Evolutionary conservation across 1,139 yeast species (phyloP), one percentile per base, ranked within the genome.

Genomic region (Geotrichum histeridarum): DNA sequence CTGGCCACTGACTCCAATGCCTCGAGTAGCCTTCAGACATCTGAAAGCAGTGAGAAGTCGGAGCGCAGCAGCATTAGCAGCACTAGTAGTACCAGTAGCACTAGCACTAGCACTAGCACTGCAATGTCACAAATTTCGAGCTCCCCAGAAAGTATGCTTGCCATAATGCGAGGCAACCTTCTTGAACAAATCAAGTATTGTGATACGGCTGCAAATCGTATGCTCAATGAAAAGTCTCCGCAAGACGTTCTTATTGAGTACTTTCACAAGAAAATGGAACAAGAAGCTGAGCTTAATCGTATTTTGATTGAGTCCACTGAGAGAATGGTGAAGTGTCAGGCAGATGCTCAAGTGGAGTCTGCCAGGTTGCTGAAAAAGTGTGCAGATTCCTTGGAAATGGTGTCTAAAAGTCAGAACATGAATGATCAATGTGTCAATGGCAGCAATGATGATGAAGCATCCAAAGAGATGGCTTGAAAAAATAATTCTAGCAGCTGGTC

Each of bases 261-360:
- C 15, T 32, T 52, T 2, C 48, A 52, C 48, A 42, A 42, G 33
- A 52, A 47, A 31, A 42, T 52, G 51, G 51, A 47, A 14, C 51
- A 52, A 31, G 54, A 52, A 31, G 54, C 54, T 3, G 51, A 52
- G 41, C 48, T 52, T 11, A 47, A 47, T 22, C 31, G 44, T 8
- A 41, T 42, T 12, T 30, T 52, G 4, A 47, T 52, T 47, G 54
- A 30, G 4, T 14, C 51, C 1, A 48, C 46, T 2, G 54, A 52
- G 27, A 42, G 50, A 22, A 42, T 52, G 41, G 41, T 42, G 11
- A 46, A 41, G 38, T 17, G 11, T 8, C 54, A 52, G 22, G 51
- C 48, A 8, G 48, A 47, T 14, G 54, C 54, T 9, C 54, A 52
- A 32, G 31, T 47, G 1, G 48, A 47, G 18, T 38, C 48, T 1